phyloP scores from a whole-genome alignment of 257 asterid genomes.

The Solanum microdontum region DNA sequence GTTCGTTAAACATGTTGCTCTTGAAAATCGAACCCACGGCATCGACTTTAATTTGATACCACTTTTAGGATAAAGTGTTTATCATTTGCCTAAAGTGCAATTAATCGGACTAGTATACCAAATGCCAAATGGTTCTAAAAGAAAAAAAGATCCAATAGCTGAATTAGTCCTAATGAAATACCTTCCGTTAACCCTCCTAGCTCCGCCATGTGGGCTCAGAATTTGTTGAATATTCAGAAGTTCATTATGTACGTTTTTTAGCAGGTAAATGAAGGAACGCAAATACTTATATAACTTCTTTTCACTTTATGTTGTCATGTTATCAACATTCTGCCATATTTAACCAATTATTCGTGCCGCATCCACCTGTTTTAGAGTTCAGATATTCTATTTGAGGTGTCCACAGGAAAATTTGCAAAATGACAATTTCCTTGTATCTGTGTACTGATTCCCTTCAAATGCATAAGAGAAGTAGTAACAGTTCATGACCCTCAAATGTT shows the following conservation, averaged over 20 bases:
- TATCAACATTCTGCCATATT: background rate
- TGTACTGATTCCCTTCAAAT: background rate
- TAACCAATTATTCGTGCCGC: background rate
- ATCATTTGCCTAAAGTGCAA: background rate
- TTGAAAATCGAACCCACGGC: too few species aligned
- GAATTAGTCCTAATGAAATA: too few species aligned
- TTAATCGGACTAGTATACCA: background rate
- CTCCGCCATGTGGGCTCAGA: background rate
- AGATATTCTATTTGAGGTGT: background rate
- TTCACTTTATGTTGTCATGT: too few species aligned
- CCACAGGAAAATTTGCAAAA: background rate
- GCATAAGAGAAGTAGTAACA: background rate
- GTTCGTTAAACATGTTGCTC: too few species aligned
- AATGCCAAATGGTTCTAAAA: too few species aligned
- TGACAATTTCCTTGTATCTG: background rate
- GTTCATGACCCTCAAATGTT: background rate
- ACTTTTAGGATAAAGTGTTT: too few species aligned
- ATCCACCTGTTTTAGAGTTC: background rate
- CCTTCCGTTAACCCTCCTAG: background rate
- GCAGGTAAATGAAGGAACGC: background rate
- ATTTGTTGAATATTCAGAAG: background rate
- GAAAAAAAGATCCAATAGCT: too few species aligned
- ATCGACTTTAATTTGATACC: too few species aligned
- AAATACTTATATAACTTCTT: too few species aligned
- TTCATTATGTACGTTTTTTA: background rate